These are phyloP conservation scores for Powellomyces hirtus DNA, from an alignment of 192 early-diverging fungal species.

Conservation along the genomic window DNA sequence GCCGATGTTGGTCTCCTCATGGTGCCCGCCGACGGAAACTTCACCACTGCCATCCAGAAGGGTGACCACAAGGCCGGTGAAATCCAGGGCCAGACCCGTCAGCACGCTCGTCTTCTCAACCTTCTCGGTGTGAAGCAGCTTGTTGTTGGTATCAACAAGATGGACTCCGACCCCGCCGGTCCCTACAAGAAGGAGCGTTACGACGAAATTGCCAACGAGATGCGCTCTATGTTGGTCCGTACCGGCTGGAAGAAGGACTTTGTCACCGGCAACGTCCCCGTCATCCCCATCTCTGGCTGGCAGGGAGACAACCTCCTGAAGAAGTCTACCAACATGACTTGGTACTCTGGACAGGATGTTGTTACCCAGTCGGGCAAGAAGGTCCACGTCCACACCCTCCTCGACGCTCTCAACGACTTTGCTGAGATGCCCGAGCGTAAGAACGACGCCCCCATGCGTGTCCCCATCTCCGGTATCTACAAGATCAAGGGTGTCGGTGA, in stretches of 20 bases:
- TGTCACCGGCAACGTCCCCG: conserved; percentile 93
- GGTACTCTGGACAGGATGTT: conserved; percentile 97
- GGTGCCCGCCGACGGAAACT: conserved; percentile 34
- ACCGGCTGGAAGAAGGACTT: conserved; percentile 92
- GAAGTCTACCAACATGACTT: conserved; percentile 87
- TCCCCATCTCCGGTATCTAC: conserved; percentile 98
- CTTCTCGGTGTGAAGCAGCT: conserved; percentile 98
- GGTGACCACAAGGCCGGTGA: conserved; percentile 36
- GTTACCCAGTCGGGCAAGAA: conserved; percentile 59
- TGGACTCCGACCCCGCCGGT: conserved; percentile 80
- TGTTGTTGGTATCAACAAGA: conserved; percentile 99
- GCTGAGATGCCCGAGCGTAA: conserved; percentile 83
- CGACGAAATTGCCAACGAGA: conserved; percentile 95
- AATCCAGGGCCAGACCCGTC: conserved; percentile 92
- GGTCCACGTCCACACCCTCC: conserved; percentile 72
- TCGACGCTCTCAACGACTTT: conserved; percentile 92
- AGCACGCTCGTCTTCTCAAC: conserved; percentile 97
- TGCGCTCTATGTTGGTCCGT: conserved; percentile 42
- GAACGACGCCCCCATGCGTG: conserved; percentile 92
- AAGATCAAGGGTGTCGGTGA: conserved; percentile 98
- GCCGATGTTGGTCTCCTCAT: conserved; percentile 94
- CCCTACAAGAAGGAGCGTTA: conserved; percentile 93
- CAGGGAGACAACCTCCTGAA: conserved; percentile 98
- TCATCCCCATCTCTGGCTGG: conserved; percentile 99
- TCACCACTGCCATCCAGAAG: conserved; percentile 37